These are phyloP conservation scores for Coniochaeta ligniaria DNA, from an alignment of 2,329 filamentous ascomycete genomes.

Conservation along the genomic window DNA sequence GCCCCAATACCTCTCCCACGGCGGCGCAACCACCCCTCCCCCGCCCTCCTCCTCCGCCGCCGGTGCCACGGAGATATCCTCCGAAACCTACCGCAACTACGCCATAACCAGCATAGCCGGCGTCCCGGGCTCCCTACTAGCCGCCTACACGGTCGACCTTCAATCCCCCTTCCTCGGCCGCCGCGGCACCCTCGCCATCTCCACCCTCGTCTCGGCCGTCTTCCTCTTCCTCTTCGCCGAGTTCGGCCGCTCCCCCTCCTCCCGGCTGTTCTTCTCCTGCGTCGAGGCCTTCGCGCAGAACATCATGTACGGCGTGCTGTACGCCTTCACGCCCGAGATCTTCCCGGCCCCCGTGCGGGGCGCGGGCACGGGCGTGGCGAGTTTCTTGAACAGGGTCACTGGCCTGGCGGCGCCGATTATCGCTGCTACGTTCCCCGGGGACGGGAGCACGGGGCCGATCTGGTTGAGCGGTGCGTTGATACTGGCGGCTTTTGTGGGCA, in stretches of 20 bases:
- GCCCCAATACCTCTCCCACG: constrained; percentile 72
- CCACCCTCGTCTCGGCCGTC: constrained; percentile 59
- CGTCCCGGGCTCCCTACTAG: constrained; percentile 69
- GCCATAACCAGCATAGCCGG: constrained; percentile 72
- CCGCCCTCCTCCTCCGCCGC: constrained; percentile 27
- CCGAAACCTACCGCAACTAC: constrained; percentile 68
- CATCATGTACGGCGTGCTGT: constrained; percentile 71
- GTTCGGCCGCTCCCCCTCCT: constrained; percentile 45
- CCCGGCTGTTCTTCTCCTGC: constrained; percentile 60
- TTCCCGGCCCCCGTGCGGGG: constrained; percentile 67
- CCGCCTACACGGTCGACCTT: constrained; percentile 63
- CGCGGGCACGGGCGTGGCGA: constrained; percentile 65
- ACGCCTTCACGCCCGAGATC: constrained; percentile 70
- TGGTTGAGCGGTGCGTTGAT: constrained; percentile 51
- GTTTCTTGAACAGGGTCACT: constrained; percentile 61
- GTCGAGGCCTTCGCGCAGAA: constrained; percentile 67
- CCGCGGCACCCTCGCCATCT: constrained; percentile 62
- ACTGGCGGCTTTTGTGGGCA: constrained; percentile 50
- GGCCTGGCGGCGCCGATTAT: constrained; percentile 64
- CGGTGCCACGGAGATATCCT: constrained; percentile 27
- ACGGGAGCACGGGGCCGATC: constrained; percentile 49
- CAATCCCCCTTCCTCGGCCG: constrained; percentile 58
- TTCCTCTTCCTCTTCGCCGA: constrained; percentile 63
- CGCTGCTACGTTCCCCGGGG: constrained; percentile 52
- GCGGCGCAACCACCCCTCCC: constrained; percentile 14